These are phyloP conservation scores for Cadophora malorum DNA, from an alignment of 2,329 filamentous ascomycete species.

Conservation along the genomic window DNA sequence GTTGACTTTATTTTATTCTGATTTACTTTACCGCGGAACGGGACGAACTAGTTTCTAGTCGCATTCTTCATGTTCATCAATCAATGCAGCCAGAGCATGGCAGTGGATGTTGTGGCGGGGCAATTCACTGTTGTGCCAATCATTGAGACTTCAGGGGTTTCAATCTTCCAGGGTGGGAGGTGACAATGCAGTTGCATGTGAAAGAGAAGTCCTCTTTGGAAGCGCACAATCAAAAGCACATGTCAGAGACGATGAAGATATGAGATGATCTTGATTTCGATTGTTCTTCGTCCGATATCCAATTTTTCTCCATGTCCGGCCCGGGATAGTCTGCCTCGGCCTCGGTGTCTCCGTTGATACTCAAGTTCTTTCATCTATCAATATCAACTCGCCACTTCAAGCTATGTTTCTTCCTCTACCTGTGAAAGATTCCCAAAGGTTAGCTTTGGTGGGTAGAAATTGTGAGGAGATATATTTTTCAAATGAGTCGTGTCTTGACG, in stretches of 20 bases:
- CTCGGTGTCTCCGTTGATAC: background rate
- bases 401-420: background rate
- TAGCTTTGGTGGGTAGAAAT: background rate
- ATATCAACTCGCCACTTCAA: background rate
- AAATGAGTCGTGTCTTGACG: background rate
- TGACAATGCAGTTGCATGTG: conserved; percentile 14
- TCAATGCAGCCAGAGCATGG: background rate
- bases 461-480: background rate
- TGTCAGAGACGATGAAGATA: background rate
- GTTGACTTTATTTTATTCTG: background rate
- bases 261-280: background rate
- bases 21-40: conserved; percentile 8
- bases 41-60: conserved; percentile 1
- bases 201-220: conserved; percentile 9
- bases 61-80: conserved; percentile 6
- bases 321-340: conserved; percentile 1
- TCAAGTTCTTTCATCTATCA: background rate
- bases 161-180: background rate
- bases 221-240: conserved; percentile 16
- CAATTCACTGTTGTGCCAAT: conserved; percentile 13
- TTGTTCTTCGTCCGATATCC: background rate
- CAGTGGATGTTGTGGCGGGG: conserved; percentile 13
- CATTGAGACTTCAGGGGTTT: conserved; percentile 6
- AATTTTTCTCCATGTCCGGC: background rate
- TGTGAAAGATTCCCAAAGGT: background rate